Conservation (phyloP, 352 stramenopile genomes). For the Phytophthora foliorum region DNA sequence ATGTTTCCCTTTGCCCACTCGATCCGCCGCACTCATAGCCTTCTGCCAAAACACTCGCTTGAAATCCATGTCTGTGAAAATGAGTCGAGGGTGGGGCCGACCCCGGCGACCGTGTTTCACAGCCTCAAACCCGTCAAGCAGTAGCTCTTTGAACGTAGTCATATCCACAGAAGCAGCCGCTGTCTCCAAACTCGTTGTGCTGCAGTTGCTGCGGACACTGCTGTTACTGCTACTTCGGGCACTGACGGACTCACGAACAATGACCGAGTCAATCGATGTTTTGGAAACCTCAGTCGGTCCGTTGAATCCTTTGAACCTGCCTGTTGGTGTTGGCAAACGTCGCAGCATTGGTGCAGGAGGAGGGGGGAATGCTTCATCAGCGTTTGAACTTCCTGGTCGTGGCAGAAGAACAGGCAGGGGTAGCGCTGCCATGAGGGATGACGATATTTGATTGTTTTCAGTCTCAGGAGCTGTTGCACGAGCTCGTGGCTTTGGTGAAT, state of each 20-base stretch:
- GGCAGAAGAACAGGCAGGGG: slow-evolving; percentile 25
- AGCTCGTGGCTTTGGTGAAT: not conserved
- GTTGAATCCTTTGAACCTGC: slow-evolving; percentile 19
- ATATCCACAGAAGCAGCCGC: slow-evolving; percentile 51
- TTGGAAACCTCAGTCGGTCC: slow-evolving; percentile 5
- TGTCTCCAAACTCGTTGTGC: slow-evolving; percentile 33
- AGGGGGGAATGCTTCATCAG: slow-evolving; percentile 14
- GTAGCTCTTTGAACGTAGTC: slow-evolving; percentile 65
- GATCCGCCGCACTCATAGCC: slow-evolving; percentile 38
- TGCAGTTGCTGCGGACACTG: slow-evolving; percentile 31
- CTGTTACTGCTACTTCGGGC: slow-evolving; percentile 35
- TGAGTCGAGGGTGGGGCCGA: slow-evolving; percentile 66
- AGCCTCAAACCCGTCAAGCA: slow-evolving; percentile 79
- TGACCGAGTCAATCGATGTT: slow-evolving; percentile 11
- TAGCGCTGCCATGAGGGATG: slow-evolving; percentile 32
- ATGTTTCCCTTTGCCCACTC: slow-evolving; percentile 70
- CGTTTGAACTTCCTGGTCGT: not conserved
- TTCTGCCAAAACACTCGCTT: slow-evolving; percentile 89
- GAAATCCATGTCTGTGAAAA: slow-evolving; percentile 81
- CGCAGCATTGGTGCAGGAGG: slow-evolving; percentile 30
- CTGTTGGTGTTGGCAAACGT: slow-evolving; percentile 21
- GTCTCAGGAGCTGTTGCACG: not conserved
- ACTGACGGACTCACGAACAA: slow-evolving; percentile 19
- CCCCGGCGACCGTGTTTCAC: slow-evolving; percentile 79
- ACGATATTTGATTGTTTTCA: slow-evolving; percentile 25